Conservation (phyloP, 225 moss, liverwort and hornwort species). For the Sphagnum tenellum region DNA sequence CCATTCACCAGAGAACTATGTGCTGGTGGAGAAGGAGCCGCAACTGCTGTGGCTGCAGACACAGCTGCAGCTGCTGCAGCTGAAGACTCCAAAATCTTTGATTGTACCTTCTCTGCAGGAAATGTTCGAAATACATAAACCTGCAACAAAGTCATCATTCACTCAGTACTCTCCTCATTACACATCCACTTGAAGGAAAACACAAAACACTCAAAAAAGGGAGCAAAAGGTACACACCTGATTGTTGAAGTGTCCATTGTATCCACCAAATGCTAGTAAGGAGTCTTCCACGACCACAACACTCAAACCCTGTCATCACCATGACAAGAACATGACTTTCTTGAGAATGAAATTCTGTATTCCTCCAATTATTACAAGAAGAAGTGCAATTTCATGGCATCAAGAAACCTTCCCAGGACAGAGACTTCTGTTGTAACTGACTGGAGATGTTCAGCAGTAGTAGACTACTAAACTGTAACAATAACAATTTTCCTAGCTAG, state of each 20-base stretch:
- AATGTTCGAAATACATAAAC: slow-evolving; percentile 63
- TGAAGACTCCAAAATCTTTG: slow-evolving; percentile 32
- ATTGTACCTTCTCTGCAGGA: slow-evolving; percentile 34
- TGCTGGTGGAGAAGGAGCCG: slow-evolving; percentile 15
- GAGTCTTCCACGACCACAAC: slow-evolving; percentile 48
- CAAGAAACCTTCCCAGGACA: no score
- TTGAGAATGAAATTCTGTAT: not conserved
- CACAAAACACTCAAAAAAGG: not conserved
- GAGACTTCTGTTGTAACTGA: no score
- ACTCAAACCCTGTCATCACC: slow-evolving; percentile 56
- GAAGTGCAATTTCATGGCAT: no score
- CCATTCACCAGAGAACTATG: no score
- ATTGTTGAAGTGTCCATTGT: slow-evolving; percentile 84
- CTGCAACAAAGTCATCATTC: slow-evolving; percentile 3
- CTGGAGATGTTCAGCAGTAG: no score
- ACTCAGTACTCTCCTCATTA: no score
- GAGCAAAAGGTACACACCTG: slow-evolving; percentile 18
- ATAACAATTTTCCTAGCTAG: no score
- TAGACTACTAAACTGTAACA: no score
- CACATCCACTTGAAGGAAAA: not conserved
- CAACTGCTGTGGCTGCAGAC: slow-evolving; percentile 39
- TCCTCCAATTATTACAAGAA: no score
- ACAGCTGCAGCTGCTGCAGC: slow-evolving; percentile 52
- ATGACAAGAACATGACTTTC: not conserved
- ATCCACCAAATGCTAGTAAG: slow-evolving; percentile 89